Base-by-base conservation (phyloP, 345 rosid genomes). In the Gossypium raimondii region DNA sequence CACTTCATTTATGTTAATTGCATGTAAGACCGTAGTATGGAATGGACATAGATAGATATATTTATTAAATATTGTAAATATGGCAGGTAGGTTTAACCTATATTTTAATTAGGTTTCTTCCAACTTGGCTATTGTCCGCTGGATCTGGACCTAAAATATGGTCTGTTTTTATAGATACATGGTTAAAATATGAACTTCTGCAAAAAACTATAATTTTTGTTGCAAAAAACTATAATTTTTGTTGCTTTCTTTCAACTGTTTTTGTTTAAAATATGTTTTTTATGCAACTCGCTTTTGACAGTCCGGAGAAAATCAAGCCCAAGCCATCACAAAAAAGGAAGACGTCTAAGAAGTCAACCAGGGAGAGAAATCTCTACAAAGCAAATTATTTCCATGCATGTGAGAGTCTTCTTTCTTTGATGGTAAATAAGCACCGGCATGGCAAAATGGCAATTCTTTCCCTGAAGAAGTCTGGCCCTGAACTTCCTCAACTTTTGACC, bases 401-500 rank as follows among this genome's bases (percentile, higher is more conserved):
- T 27, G 98, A 92, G 85, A 88, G 85, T 80, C 94, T 94, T 47
- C 80, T 90, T 29, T 89, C 94, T 48, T 81, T 92, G 73, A 86
- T 94, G 89, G 53, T 89, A 77, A 81, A 89, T 82, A 87, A 79
- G 79, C 85, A 81, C 66, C 83, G 53, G 70, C 78, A 78, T 60
- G 75, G 81, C 69, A 86, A 81, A 82, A 64, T 82, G 11, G 82
- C 90, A 65, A 69, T 90, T 77, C 81, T 78, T 22, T 87, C 93
- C 13, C 78, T 92, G 47, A 89, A 86, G 85, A 94, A 86, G 67
- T 83, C 97, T 55, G 90, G 92, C 64, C 82, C 93, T 14, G 97
- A 92, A 59, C 89, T 94, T 66, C 95, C 93, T 2, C 86, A 85
- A 72, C 96, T 91, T 69, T 82, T 93, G 69, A 89, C 84, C 76